Base-by-base conservation (phyloP, 1,284 basidiomycete species). In the Pholiota adiposa region DNA sequence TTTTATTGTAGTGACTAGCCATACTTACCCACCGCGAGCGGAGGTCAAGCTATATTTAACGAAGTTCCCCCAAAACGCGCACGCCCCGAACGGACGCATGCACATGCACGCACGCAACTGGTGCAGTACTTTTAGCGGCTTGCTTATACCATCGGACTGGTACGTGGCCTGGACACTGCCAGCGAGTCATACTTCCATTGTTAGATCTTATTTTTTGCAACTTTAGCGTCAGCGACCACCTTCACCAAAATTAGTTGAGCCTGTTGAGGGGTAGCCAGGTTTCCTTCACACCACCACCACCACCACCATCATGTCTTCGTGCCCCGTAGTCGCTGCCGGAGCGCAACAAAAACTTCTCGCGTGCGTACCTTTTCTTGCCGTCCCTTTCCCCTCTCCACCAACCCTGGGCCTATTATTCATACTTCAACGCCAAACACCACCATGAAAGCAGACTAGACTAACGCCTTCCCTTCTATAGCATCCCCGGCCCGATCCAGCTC, bases 401-500 rank as follows among this genome's bases (percentile, higher is more conserved):
- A 12, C n/a, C 27, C 11, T 34, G 23, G 14, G 7, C 36, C 29
- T 31, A 31, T 11, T n/a, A n/a, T 31, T 31, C 29, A 11, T 38
- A n/a, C 36, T 38, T 38, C 36, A 9, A 12, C 36, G 9, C 4
- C 4, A n/a, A 38, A n/a, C 5, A 38, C 5, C 6, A 11, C 8
- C 8, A 11, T 44, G 25, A 18, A 23, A 29, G n/a, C n/a, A 29
- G 7, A n/a, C 19, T 18, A 21, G 12, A 53, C 34, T 46, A 44
- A 41, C 18, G 40, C 44, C 21, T 16, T n/a, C 21, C 25, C 41
- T n/a, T 36, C 19, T 38, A 41, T 41, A 69, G 67, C 18, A 69
- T 93, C 63, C 91, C 92, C 43, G 92, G 92, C 16, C 92, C 92
- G 31, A 90, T 93, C 69, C 92, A 94, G 73, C 81, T 92, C 64